Percentiles rank a stretch among this genome's conserved stretches.
phyloP scores from a whole-genome alignment of 768 basidiomycete genomes.

The Suillus luteus region DNA sequence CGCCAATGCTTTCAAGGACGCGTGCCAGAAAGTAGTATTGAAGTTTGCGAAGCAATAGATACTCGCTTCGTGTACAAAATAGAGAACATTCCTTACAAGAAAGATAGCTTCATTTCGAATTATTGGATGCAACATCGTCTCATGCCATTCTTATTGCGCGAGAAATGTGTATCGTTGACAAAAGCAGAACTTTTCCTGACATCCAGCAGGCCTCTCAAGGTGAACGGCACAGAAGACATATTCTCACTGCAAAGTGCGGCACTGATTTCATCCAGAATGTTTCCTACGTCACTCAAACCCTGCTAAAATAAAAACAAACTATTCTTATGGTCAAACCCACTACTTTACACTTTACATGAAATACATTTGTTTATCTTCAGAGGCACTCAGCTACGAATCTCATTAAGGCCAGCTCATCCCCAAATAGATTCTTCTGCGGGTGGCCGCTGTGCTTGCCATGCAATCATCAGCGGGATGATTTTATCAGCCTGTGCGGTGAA shows the following conservation, averaged over 20 bases:
- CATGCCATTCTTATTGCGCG: not conserved
- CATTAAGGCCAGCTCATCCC: no score
- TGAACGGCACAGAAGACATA: not conserved
- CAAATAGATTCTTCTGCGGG: no score
- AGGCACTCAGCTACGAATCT: no score
- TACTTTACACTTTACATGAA: not conserved
- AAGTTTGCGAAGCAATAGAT: conserved; percentile 10
- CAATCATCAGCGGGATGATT: conserved; percentile 3
- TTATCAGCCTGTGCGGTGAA: conserved; percentile 4
- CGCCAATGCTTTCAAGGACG: conserved; percentile 31
- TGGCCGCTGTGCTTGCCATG: conserved; percentile 11
- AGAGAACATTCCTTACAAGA: not conserved
- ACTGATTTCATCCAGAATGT: not conserved
- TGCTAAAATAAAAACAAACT: not conserved
- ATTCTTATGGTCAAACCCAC: not conserved
- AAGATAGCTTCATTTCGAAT: not conserved
- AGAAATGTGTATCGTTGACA: not conserved
- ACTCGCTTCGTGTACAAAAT: not conserved
- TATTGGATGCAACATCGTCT: not conserved
- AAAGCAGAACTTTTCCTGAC: not conserved
- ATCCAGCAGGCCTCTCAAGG: not conserved
- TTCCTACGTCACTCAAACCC: not conserved
- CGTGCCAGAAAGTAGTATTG: conserved; percentile 21
- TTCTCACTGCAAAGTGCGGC: not conserved
- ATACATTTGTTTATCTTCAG: no score